Percentiles rank a stretch among this genome's conserved stretches.
These are phyloP conservation scores for Melastoma candidum DNA, from an alignment of 441 rosid species.

Conservation along the genomic window DNA sequence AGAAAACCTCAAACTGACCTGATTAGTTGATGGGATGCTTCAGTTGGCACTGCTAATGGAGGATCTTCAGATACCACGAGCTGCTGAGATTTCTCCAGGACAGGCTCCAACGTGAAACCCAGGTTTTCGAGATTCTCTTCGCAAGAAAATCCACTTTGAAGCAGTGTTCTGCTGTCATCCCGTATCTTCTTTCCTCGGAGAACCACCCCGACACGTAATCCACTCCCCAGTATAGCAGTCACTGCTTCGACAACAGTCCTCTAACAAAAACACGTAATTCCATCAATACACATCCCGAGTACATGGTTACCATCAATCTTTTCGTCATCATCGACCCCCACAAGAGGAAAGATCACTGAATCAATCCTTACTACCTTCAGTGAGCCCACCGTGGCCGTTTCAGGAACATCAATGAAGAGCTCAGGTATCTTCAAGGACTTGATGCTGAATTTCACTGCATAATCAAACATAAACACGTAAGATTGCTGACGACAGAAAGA, in stretches of 20 bases:
- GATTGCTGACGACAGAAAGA: conserved; percentile 12
- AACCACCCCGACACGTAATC: conserved; percentile 48
- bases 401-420: conserved; percentile 54
- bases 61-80: conserved; percentile 31
- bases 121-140: not conserved
- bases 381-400: conserved; percentile 54
- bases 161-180: conserved; percentile 50
- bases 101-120: conserved; percentile 57
- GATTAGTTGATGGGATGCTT: conserved; percentile 6
- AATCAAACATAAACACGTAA: conserved; percentile 20
- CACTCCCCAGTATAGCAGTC: conserved; percentile 51
- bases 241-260: conserved; percentile 57
- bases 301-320: too few species aligned
- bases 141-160: conserved; percentile 39
- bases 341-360: not conserved
- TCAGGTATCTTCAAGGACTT: conserved; percentile 62
- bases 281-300: not conserved
- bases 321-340: too few species aligned
- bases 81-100: conserved; percentile 20
- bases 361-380: conserved; percentile 31
- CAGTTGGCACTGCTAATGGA: conserved; percentile 19
- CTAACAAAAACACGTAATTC: conserved; percentile 19
- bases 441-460: conserved; percentile 56
- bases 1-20: conserved; percentile 18
- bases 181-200: conserved; percentile 56